Conservation (phyloP, 352 stramenopile genomes). For the Phytophthora fragariaefolia region DNA sequence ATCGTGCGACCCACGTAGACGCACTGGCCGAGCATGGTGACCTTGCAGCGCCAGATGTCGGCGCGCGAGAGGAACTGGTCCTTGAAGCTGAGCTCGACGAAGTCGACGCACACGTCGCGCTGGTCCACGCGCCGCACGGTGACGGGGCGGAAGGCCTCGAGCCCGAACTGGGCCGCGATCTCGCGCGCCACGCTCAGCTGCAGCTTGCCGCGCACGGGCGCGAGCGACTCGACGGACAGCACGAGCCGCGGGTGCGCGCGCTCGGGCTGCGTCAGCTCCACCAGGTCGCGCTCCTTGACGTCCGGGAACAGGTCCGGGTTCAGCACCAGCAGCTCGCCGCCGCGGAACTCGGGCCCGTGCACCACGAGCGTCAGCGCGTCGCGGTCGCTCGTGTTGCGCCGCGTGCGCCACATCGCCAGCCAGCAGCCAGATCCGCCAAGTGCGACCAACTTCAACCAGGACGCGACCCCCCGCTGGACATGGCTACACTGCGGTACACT, state of each 20-base stretch:
- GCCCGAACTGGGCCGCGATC: conserved; percentile 71
- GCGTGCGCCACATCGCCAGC: conserved; percentile 32
- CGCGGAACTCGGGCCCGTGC: conserved; percentile 73
- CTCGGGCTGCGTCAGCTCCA: conserved; percentile 70
- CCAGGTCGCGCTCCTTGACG: conserved; percentile 58
- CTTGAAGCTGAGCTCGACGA: conserved; percentile 90
- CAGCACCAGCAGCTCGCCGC: conserved; percentile 72
- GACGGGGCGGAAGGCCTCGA: conserved; percentile 70
- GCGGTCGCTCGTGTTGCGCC: conserved; percentile 47
- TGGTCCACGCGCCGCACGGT: conserved; percentile 64
- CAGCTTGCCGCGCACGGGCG: conserved; percentile 71
- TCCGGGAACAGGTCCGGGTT: conserved; percentile 80
- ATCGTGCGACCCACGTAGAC: conserved; percentile 82
- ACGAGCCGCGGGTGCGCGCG: conserved; percentile 66
- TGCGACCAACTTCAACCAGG: not conserved
- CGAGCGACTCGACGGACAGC: conserved; percentile 67
- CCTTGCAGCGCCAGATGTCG: conserved; percentile 91
- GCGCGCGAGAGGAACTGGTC: conserved; percentile 92
- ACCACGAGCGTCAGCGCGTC: conserved; percentile 70
- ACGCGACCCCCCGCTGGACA: not conserved
- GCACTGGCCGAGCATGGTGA: conserved; percentile 75
- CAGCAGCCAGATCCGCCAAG: not conserved
- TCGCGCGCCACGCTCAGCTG: conserved; percentile 84
- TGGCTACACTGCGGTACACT: not conserved
- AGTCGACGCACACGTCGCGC: conserved; percentile 72